phyloP scores from a whole-genome alignment of 805 yeast species.

The Ogataea zsoltii region DNA sequence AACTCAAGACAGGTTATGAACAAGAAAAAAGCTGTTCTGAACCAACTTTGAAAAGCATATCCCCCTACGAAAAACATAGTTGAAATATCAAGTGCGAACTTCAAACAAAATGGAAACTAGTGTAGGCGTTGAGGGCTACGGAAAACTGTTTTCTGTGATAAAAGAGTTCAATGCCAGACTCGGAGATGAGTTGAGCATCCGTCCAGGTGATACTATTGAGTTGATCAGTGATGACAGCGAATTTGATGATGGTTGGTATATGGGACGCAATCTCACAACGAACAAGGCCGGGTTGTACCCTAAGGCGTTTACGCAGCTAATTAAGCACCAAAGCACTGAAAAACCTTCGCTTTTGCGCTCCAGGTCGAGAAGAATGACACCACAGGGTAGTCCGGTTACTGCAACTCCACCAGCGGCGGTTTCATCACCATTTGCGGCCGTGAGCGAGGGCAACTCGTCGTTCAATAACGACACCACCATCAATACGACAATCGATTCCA shows the following conservation, averaged over 20 bases:
- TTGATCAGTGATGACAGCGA: slow-evolving; percentile 91
- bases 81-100: not conserved
- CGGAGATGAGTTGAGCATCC: slow-evolving; percentile 84
- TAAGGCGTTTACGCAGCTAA: slow-evolving; percentile 68
- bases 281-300: slow-evolving; percentile 88
- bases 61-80: too few relatives aligned
- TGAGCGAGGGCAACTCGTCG: slow-evolving; percentile 9
- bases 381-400: slow-evolving; percentile 29
- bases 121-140: slow-evolving; percentile 14
- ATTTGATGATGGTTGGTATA: slow-evolving; percentile 96
- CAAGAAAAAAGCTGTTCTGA: too few relatives aligned
- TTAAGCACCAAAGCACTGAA: slow-evolving; percentile 11
- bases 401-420: slow-evolving; percentile 14
- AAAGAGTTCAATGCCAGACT: slow-evolving; percentile 86
- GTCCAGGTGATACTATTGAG: slow-evolving; percentile 82
- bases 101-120: not conserved
- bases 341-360: slow-evolving; percentile 52
- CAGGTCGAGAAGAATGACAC: slow-evolving; percentile 53
- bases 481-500: slow-evolving; percentile 16
- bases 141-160: slow-evolving; percentile 52
- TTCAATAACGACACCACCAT: slow-evolving; percentile 7
- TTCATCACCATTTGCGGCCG: slow-evolving; percentile 9
- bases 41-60: too few relatives aligned
- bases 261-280: slow-evolving; percentile 76
- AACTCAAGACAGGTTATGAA: too few relatives aligned